These are phyloP conservation scores for Cercospora zeae-maydis DNA, from an alignment of 2,329 filamentous ascomycete genomes.

Conservation along the genomic window DNA sequence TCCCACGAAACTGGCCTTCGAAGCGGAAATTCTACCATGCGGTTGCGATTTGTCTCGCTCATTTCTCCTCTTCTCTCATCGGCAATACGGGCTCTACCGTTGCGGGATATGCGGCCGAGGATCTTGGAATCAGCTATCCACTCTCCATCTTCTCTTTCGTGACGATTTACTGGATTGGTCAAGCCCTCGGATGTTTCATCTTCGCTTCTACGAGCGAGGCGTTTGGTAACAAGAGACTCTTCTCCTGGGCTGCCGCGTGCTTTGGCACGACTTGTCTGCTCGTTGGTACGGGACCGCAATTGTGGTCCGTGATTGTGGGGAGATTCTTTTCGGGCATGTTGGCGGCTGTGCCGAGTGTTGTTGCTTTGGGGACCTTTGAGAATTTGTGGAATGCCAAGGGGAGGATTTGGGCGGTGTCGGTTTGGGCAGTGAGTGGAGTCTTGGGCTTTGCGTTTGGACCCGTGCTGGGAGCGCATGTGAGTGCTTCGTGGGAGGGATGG, in stretches of 20 bases:
- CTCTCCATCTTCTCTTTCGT: slow-evolving; percentile 25
- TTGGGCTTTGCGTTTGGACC: slow-evolving; percentile 46
- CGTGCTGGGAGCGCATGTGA: slow-evolving; percentile 38
- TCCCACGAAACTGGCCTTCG: slow-evolving; percentile 20
- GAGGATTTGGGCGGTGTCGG: slow-evolving; percentile 48
- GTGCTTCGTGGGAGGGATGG: slow-evolving; percentile 21
- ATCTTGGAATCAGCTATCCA: slow-evolving; percentile 17
- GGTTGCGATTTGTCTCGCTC: slow-evolving; percentile 20
- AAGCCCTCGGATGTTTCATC: slow-evolving; percentile 40
- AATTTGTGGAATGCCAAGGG: slow-evolving; percentile 41
- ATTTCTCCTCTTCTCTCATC: slow-evolving; percentile 24
- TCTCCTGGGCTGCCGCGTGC: slow-evolving; percentile 35
- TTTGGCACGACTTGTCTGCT: slow-evolving; percentile 40
- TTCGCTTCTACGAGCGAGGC: slow-evolving; percentile 41
- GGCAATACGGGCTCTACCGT: slow-evolving; percentile 25
- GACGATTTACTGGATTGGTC: slow-evolving; percentile 17
- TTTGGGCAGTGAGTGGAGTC: slow-evolving; percentile 46
- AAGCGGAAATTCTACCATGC: slow-evolving; percentile 19
- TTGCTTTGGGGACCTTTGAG: slow-evolving; percentile 49
- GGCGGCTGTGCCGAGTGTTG: slow-evolving; percentile 48
- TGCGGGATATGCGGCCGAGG: slow-evolving; percentile 17
- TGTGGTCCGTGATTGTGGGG: slow-evolving; percentile 41
- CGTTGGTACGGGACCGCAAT: slow-evolving; percentile 38
- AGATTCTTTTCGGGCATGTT: slow-evolving; percentile 45
- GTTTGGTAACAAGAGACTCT: slow-evolving; percentile 39